A percentile compares a stretch with the other conserved stretches of the same genome.
Evolutionary conservation across 345 rosid species (phyloP).

Genomic region (Brassica cretica): DNA sequence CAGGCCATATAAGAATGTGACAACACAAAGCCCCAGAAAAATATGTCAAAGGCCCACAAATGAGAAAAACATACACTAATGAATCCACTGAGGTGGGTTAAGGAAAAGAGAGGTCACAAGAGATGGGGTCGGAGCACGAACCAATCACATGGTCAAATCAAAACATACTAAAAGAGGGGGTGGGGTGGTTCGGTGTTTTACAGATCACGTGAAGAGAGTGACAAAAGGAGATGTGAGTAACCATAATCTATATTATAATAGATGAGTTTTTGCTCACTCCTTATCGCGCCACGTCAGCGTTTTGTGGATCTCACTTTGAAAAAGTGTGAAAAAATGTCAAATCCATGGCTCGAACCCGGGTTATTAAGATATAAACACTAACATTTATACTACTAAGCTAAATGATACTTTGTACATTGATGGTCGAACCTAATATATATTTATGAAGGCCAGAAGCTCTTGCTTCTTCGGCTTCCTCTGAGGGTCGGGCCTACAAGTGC

Average conservation of each 20-base stretch:
- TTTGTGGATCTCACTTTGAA: too few species aligned
- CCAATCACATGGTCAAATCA: constrained; percentile 45
- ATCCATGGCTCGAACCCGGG: too few species aligned
- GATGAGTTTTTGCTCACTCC: too few species aligned
- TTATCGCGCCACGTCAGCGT: too few species aligned
- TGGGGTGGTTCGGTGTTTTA: constrained; percentile 30
- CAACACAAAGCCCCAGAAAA: background rate
- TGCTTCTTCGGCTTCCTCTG: too few species aligned
- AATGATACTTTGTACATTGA: too few species aligned
- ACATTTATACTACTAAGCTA: too few species aligned
- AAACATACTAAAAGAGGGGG: constrained; percentile 20
- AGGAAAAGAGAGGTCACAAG: constrained; percentile 18
- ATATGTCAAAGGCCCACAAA: constrained; percentile 13
- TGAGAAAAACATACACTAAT: constrained; percentile 13
- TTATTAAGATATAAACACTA: too few species aligned
- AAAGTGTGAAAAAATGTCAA: too few species aligned
- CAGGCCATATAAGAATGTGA: constrained; percentile 16
- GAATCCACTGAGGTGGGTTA: background rate
- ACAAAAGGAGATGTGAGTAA: background rate
- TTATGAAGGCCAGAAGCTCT: too few species aligned
- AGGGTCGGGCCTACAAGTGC: too few species aligned
- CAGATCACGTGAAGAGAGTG: constrained; percentile 9
- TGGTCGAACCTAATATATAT: too few species aligned
- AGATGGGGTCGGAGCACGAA: constrained; percentile 40
- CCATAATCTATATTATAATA: background rate